Conservation (phyloP, 805 yeast genomes). For the Metschnikowia reukaufii region DNA sequence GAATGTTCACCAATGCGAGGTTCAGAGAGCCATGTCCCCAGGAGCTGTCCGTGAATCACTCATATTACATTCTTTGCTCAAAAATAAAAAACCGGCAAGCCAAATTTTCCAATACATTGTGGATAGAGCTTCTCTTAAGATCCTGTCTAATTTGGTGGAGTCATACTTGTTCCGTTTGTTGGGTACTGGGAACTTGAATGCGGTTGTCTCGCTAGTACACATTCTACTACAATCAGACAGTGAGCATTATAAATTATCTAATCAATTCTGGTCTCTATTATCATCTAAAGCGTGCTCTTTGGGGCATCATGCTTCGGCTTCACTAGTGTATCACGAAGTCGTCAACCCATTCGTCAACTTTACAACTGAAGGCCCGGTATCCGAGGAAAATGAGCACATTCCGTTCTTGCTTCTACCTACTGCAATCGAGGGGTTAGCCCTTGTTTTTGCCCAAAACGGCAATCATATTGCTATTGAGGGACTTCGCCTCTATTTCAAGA, state of each 20-base stretch:
- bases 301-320: constrained; percentile 32
- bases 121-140: not conserved
- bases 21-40: not conserved
- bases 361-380: not conserved
- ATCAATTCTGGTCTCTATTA: constrained; percentile 37
- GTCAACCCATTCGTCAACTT: constrained; percentile 26
- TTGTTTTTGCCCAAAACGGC: constrained; percentile 29
- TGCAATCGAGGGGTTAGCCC: constrained; percentile 26
- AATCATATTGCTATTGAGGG: constrained; percentile 31
- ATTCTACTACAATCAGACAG: constrained; percentile 18
- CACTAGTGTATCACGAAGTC: constrained; percentile 36
- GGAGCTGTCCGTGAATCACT: constrained; percentile 1
- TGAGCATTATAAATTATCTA: constrained; percentile 22
- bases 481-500: constrained; percentile 33
- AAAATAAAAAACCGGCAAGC: constrained; percentile 1
- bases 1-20: not conserved
- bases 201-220: constrained; percentile 30
- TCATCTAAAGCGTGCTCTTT: constrained; percentile 25
- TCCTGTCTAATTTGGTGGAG: constrained; percentile 24
- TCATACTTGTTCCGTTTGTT: constrained; percentile 24
- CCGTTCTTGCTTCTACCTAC: constrained; percentile 37
- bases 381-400: constrained; percentile 19
- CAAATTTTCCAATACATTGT: constrained; percentile 11
- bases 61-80: constrained; percentile 7
- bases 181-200: constrained; percentile 21